Conservation (phyloP, 768 basidiomycete genomes). For the Rhizopogon rudus region DNA sequence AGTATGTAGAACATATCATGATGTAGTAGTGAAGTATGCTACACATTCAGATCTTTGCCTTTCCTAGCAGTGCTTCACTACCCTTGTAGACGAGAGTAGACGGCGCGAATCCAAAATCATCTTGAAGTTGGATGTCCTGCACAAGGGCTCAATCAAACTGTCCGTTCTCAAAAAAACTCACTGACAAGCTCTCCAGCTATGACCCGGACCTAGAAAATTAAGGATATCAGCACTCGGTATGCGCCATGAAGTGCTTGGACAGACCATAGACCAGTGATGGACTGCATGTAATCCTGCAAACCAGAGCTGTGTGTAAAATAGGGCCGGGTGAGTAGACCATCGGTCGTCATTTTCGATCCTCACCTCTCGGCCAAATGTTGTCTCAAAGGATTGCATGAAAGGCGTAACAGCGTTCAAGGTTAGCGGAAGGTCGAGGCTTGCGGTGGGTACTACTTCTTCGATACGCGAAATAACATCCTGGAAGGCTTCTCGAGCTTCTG, state of each 20-base stretch:
- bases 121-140: slow-evolving; percentile 62
- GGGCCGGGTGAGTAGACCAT: not conserved
- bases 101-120: slow-evolving; percentile 83
- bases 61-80: slow-evolving; percentile 58
- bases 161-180: slow-evolving; percentile 6
- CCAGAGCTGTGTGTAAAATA: slow-evolving; percentile 54
- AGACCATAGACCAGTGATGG: slow-evolving; percentile 89
- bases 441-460: slow-evolving; percentile 41
- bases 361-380: slow-evolving; percentile 84
- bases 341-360: slow-evolving; percentile 3
- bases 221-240: slow-evolving; percentile 4
- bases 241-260: slow-evolving; percentile 11
- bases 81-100: slow-evolving; percentile 78
- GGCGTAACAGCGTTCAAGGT: slow-evolving; percentile 81
- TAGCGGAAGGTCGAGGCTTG: slow-evolving; percentile 51
- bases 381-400: slow-evolving; percentile 64
- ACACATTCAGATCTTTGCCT: slow-evolving; percentile 42
- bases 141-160: slow-evolving; percentile 7
- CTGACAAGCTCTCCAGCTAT: slow-evolving; percentile 79
- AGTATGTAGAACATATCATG: not conserved
- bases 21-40: not conserved
- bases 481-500: slow-evolving; percentile 55
- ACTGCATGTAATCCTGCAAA: slow-evolving; percentile 83
- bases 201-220: slow-evolving; percentile 59
- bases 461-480: slow-evolving; percentile 51